phyloP scores from a whole-genome alignment of 83 land plant genomes.

The Diphasiastrum complanatum region DNA sequence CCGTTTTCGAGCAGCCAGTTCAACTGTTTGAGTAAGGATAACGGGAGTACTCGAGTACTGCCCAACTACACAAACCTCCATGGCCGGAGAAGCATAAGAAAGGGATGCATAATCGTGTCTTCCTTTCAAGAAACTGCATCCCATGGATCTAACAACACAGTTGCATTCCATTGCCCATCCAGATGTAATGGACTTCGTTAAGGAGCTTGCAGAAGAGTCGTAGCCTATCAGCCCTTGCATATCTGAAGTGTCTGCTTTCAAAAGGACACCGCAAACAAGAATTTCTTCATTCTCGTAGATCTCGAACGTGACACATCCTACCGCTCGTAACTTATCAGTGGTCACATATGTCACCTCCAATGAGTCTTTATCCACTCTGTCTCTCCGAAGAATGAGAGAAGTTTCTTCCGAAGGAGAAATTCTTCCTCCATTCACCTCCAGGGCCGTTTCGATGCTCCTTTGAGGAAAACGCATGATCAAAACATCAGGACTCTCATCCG shows the following conservation, averaged over 20 bases:
- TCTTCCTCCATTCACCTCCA: slow-evolving; percentile 70
- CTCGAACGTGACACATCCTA: slow-evolving; percentile 54
- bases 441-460: slow-evolving; percentile 40
- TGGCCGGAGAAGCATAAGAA: slow-evolving; percentile 29
- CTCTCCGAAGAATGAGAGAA: slow-evolving; percentile 47
- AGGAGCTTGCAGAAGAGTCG: neutral
- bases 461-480: slow-evolving; percentile 57
- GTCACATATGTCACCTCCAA: slow-evolving; percentile 67
- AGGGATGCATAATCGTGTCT: slow-evolving; percentile 25
- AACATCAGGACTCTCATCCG: slow-evolving; percentile 50
- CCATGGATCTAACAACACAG: slow-evolving; percentile 33
- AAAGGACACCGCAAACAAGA: slow-evolving; percentile 51
- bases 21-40: slow-evolving; percentile 65
- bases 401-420: slow-evolving; percentile 44
- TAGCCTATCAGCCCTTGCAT: slow-evolving; percentile 26
- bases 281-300: slow-evolving; percentile 46
- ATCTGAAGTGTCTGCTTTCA: slow-evolving; percentile 39
- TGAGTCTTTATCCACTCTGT: slow-evolving; percentile 62
- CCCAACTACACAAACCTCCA: slow-evolving; percentile 87
- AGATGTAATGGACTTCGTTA: neutral
- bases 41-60: slow-evolving; percentile 54
- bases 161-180: slow-evolving; percentile 50
- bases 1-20: slow-evolving; percentile 42
- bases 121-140: slow-evolving; percentile 42
- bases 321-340: slow-evolving; percentile 60